phyloP scores from a whole-genome alignment of 768 basidiomycete species.

The Auricularia sp. region DNA sequence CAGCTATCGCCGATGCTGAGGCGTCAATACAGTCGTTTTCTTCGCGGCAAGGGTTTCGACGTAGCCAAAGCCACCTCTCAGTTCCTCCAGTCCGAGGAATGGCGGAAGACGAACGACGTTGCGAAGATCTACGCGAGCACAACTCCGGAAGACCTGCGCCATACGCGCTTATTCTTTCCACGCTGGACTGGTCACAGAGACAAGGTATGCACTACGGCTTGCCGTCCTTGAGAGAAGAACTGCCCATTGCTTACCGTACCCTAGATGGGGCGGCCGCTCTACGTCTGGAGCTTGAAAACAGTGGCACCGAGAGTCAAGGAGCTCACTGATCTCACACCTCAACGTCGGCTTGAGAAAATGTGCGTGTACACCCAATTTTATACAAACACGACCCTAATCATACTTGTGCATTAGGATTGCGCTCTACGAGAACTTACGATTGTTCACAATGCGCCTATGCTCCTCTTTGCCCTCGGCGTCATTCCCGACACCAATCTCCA shows the following conservation, averaged over 20 bases:
- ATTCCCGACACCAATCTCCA: conserved; percentile 8
- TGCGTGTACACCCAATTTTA: conserved; percentile 24
- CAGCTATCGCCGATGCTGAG: neutral
- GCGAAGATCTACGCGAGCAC: conserved; percentile 54
- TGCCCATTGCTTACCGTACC: neutral
- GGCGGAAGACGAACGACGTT: conserved; percentile 56
- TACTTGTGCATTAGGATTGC: conserved; percentile 34
- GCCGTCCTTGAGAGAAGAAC: neutral
- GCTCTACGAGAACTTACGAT: neutral
- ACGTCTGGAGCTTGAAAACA: conserved; percentile 66
- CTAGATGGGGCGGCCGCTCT: conserved; percentile 61
- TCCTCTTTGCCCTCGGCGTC: conserved; percentile 1
- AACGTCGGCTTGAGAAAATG: conserved; percentile 63
- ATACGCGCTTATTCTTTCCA: conserved; percentile 57
- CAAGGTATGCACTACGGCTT: conserved; percentile 37
- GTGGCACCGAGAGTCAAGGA: conserved; percentile 48
- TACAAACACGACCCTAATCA: neutral
- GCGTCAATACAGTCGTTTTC: conserved; percentile 52
- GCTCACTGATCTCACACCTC: conserved; percentile 41
- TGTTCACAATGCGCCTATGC: neutral
- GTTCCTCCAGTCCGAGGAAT: conserved; percentile 56
- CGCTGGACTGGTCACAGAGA: conserved; percentile 74
- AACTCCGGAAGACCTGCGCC: conserved; percentile 48
- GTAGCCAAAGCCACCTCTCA: conserved; percentile 54
- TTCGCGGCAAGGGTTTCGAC: conserved; percentile 69